Percentiles rank a stretch among this genome's conserved stretches.
Conservation (phyloP, 345 rosid genomes). For the Excoecaria cochinchinensis region DNA sequence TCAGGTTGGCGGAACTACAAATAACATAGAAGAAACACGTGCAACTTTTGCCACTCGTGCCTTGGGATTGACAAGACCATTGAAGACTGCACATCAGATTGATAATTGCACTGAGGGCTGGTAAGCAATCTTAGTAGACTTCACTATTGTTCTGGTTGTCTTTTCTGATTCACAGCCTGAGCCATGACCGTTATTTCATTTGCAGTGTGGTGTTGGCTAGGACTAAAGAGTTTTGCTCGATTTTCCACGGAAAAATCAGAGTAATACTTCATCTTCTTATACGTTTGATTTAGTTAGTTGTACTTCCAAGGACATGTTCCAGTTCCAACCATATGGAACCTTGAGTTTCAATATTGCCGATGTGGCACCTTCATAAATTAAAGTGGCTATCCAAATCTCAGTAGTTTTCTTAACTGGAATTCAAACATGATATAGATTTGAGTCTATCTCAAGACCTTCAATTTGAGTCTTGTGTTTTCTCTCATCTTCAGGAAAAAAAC, state of each 20-base stretch:
- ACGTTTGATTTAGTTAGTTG: not conserved
- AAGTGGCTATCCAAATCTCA: not conserved
- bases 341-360: not conserved
- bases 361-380: not conserved
- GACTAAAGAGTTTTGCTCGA: slow-evolving; percentile 74
- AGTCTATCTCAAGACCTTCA: slow-evolving; percentile 2
- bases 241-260: slow-evolving; percentile 73
- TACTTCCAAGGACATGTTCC: not conserved
- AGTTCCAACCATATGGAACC: not conserved
- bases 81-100: slow-evolving; percentile 92
- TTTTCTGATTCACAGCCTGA: not conserved
- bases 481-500: slow-evolving; percentile 53
- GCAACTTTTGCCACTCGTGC: slow-evolving; percentile 84
- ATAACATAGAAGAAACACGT: slow-evolving; percentile 93
- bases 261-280: slow-evolving; percentile 30
- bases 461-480: not conserved
- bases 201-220: slow-evolving; percentile 81
- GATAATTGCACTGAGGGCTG: slow-evolving; percentile 99
- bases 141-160: slow-evolving; percentile 7
- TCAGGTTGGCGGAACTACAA: slow-evolving; percentile 91
- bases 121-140: slow-evolving; percentile 32
- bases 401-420: not conserved
- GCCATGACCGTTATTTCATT: slow-evolving; percentile 22
- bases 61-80: slow-evolving; percentile 51
- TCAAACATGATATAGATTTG: not conserved